Evolutionary conservation across 768 basidiomycete species (phyloP), one percentile per base, ranked within the genome.

Genomic region (Pseudohyphozyma bogoriensis): DNA sequence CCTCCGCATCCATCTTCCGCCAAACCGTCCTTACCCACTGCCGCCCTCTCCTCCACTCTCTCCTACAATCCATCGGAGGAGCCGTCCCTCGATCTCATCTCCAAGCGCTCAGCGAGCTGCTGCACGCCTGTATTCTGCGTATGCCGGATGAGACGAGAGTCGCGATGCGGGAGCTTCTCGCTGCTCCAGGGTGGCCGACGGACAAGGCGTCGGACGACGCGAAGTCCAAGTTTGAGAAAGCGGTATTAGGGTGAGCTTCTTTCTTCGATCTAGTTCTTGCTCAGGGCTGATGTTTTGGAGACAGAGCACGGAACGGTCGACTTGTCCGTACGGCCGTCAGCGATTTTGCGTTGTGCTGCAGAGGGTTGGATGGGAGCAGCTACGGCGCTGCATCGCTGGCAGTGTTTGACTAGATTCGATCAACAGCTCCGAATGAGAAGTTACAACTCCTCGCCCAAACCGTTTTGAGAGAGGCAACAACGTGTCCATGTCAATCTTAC

Each of bases 321-420:
- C 72, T 71, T 55, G 73, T 75, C 52, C 65, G 74, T 36, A 74
- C 73, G 58, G 75, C 75, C 6, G 63, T 76, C 32, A 69, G 72
- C 51, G 76, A 76, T 47, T 77, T 77, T 60, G 75, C 76, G n/a
- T 63, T 77, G 4, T 69, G 76, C 20, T 70, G 73, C 12, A 56
- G 75, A 31, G 75, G 75, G 18, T 50, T 75, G 26, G 75, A 72
- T 26, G 74, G 72, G 45, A 74, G 72, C 3, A 72, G 71, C 2
- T 76, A 52, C 16, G 51, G 51, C 3, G 51, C 51, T 16, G 51
- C 51, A 9, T 52, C 51, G 22, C 33, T 35, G 10, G 33, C 33
- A 5, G 51, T 28, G 11, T 52, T 52, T 20, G 22, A 35, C 2
- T 51, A 51, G 33, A 24, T 2, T 18, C 16, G 18, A 42, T n/a